A percentile compares a stretch with the other conserved stretches of the same genome.
phyloP scores from a whole-genome alignment of 495 filamentous ascomycete species.

The Cryomyces antarcticus region DNA sequence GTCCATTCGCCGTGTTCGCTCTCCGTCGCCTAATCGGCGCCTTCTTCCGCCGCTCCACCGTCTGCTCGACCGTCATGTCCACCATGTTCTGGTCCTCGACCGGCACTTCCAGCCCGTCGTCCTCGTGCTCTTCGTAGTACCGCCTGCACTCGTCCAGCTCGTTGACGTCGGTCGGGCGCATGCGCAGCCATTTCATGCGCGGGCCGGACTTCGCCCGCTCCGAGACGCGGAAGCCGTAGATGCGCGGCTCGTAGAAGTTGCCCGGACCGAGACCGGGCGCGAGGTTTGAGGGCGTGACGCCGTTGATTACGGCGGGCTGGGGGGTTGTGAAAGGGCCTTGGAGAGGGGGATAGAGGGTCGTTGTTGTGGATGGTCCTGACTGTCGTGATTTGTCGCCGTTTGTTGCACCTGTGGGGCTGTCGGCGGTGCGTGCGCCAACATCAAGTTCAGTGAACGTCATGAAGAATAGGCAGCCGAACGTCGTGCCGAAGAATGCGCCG shows the following conservation, averaged over 20 bases:
- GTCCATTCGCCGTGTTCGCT: too few species aligned
- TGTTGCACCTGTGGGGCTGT: not conserved
- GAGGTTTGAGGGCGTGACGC: conserved; percentile 61
- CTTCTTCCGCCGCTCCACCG: too few species aligned
- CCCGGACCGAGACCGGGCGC: conserved; percentile 67
- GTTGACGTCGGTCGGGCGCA: conserved; percentile 55
- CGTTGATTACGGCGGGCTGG: conserved; percentile 54
- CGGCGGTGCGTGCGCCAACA: conserved; percentile 21
- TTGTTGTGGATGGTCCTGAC: conserved; percentile 9
- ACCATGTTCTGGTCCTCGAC: too few species aligned
- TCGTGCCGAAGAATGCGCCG: conserved; percentile 93
- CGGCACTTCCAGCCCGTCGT: conserved; percentile 14
- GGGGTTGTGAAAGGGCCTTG: conserved; percentile 9
- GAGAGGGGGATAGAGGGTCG: conserved; percentile 16
- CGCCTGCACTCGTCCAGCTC: conserved; percentile 62
- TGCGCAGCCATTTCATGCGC: conserved; percentile 88
- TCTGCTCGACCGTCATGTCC: too few species aligned
- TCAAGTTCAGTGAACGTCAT: conserved; percentile 96
- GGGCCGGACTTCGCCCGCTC: conserved; percentile 74
- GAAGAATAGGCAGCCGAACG: conserved; percentile 86
- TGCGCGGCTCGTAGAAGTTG: conserved; percentile 80
- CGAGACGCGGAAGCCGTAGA: conserved; percentile 89
- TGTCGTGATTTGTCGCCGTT: not conserved
- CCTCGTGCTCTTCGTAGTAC: conserved; percentile 20
- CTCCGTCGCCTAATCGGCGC: too few species aligned